These are phyloP conservation scores for Fonsecaea monophora DNA, from an alignment of 2,329 filamentous ascomycete species.

Conservation along the genomic window DNA sequence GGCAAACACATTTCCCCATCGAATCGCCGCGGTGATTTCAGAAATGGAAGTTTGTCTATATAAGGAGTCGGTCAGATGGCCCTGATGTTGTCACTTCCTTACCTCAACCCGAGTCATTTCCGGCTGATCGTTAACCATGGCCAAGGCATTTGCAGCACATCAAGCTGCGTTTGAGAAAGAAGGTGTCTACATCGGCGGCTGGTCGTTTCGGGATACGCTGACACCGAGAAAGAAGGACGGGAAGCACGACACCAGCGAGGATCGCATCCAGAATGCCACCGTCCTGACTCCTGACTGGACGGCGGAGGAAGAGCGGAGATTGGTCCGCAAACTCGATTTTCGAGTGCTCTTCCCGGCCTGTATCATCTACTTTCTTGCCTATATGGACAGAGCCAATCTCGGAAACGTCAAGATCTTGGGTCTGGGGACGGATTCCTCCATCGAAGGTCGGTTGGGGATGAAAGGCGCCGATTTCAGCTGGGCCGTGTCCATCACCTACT, in stretches of 20 bases:
- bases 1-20: not conserved
- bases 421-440: conserved; percentile 21
- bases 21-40: not conserved
- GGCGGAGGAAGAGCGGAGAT: conserved; percentile 26
- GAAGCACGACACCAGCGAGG: not conserved
- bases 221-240: conserved; percentile 1
- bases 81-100: not conserved
- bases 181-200: conserved; percentile 27
- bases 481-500: conserved; percentile 37
- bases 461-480: conserved; percentile 35
- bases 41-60: not conserved
- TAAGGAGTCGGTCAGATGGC: not conserved
- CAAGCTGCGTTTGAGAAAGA: conserved; percentile 20
- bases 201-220: conserved; percentile 14
- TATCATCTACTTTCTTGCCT: conserved; percentile 35
- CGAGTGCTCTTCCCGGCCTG: conserved; percentile 31
- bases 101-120: not conserved
- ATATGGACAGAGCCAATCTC: conserved; percentile 36
- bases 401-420: conserved; percentile 34
- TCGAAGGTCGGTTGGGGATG: conserved; percentile 27
- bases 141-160: conserved; percentile 5
- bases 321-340: conserved; percentile 37
- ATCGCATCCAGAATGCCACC: conserved; percentile 7
- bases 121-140: conserved; percentile 2
- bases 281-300: conserved; percentile 28